Evolutionary conservation across 2,329 filamentous ascomycete genomes (phyloP), one percentile per base, ranked within the genome.

Genomic region (Fusarium nodosum): DNA sequence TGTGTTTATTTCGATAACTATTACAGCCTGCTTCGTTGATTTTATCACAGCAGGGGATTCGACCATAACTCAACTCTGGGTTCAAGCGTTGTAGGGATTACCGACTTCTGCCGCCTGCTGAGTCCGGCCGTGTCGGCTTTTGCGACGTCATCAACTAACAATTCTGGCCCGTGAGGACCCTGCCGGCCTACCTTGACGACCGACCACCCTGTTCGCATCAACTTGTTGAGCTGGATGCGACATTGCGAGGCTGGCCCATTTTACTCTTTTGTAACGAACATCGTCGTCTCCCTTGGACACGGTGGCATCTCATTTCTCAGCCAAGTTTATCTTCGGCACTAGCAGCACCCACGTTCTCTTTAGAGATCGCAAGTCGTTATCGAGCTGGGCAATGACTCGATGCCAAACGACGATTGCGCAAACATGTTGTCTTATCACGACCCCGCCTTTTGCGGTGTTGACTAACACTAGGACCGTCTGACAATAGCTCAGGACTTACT

Each of bases 131-230:
- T 48, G 39, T 67, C 36, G 56, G 44, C 28, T 30, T 45, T 45
- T 34, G 53, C 65, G 66, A 76, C 74, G 74, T 76, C 74, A 75
- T 76, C 34, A 57, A 36, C 48, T 54, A 56, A 44, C 60, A n/a
- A 55, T 61, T 52, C 54, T 66, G 60, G 66, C 50, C 66, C 56
- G 66, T 67, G 62, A 55, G 47, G 53, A 64, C 66, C 66, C 57
- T 68, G 53, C 50, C 41, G 51, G 13, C 33, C 33, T 33, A 33
- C 31, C 31, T 26, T 3, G 56, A 31, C n/a, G n/a, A 39, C 36
- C n/a, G 28, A 48, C 47, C 50, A 58, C 65, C 65, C 52, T 67
- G 69, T 48, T 66, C 65, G 53, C 39, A 57, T 66, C 30, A 45
- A 54, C 52, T 22, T 65, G 46, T 54, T 60, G 56, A 44, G 51